Percentiles rank a stretch among this genome's conserved stretches.
Conservation (phyloP, 2,329 filamentous ascomycete genomes). For the Fusarium xylarioides region DNA sequence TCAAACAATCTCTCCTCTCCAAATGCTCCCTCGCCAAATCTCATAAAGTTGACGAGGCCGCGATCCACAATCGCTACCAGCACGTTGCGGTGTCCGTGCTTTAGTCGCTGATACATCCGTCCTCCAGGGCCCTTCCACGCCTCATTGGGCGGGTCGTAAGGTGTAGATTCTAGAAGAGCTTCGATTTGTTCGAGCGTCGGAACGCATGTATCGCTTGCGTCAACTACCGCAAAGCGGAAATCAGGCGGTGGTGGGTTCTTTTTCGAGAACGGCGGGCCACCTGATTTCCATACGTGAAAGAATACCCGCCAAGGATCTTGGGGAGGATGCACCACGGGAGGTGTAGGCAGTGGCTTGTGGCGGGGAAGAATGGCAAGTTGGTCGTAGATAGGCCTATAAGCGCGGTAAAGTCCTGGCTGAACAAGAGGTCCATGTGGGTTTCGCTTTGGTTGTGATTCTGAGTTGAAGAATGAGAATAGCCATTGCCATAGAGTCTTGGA, state of each 20-base stretch:
- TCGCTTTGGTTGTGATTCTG: conserved; percentile 37
- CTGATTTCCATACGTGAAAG: conserved; percentile 82
- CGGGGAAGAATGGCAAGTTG: conserved; percentile 78
- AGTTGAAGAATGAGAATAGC: conserved; percentile 59
- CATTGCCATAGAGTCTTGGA: conserved; percentile 58
- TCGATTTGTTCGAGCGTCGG: conserved; percentile 79
- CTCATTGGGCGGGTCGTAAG: conserved; percentile 67
- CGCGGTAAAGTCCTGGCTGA: conserved; percentile 70
- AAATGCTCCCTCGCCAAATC: conserved; percentile 83
- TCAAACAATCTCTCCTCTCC: conserved; percentile 77
- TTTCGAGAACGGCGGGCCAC: conserved; percentile 75
- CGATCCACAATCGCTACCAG: conserved; percentile 89
- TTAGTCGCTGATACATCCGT: conserved; percentile 78
- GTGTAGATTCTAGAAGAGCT: conserved; percentile 76
- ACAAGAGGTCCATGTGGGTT: conserved; percentile 65
- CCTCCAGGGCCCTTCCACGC: conserved; percentile 54
- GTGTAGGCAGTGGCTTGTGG: conserved; percentile 63
- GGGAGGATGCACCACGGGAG: conserved; percentile 41
- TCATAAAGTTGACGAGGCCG: conserved; percentile 87
- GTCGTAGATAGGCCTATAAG: conserved; percentile 76
- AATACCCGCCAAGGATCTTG: conserved; percentile 74
- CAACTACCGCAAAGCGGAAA: conserved; percentile 84
- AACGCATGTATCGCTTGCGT: conserved; percentile 75
- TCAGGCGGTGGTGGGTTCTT: conserved; percentile 80
- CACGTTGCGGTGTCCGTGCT: conserved; percentile 85